Conservation (phyloP, 768 basidiomycete genomes). For the Amanita jacksonii region DNA sequence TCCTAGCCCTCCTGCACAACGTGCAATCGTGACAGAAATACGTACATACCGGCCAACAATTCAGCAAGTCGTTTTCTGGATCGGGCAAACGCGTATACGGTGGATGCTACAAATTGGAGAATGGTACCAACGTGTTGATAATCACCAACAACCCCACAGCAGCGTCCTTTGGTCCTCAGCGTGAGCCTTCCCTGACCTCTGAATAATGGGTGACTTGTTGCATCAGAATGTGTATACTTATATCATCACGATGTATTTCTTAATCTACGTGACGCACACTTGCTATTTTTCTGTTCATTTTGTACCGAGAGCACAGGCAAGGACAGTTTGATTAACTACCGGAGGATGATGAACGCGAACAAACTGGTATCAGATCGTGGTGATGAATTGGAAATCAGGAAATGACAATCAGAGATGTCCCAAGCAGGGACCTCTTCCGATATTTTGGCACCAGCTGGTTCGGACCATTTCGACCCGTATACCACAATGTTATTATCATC, state of each 20-base stretch:
- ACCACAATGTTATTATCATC: too few species aligned
- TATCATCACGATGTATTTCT: neutral
- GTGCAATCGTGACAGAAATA: conserved; percentile 23
- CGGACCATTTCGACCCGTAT: too few species aligned
- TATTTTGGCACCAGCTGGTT: too few species aligned
- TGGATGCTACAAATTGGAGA: conserved; percentile 14
- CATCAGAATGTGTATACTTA: neutral
- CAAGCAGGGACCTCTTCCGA: too few species aligned
- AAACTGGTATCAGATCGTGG: too few species aligned
- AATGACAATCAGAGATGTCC: too few species aligned
- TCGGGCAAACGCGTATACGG: conserved; percentile 15
- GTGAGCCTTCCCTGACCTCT: neutral
- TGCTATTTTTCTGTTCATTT: neutral
- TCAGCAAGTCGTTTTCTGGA: conserved; percentile 22
- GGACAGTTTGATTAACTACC: too few species aligned
- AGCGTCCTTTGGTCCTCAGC: conserved; percentile 2
- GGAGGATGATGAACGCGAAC: too few species aligned
- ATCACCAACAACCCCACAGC: conserved; percentile 1
- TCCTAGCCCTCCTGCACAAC: conserved; percentile 17
- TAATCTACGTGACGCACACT: neutral
- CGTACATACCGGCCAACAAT: conserved; percentile 22
- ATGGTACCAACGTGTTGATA: conserved; percentile 7
- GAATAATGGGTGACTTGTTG: too few species aligned
- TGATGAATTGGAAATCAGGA: too few species aligned
- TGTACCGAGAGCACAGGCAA: too few species aligned